Evolutionary conservation across 495 filamentous ascomycete genomes (phyloP).

Genomic region (Tuber calosporum): DNA sequence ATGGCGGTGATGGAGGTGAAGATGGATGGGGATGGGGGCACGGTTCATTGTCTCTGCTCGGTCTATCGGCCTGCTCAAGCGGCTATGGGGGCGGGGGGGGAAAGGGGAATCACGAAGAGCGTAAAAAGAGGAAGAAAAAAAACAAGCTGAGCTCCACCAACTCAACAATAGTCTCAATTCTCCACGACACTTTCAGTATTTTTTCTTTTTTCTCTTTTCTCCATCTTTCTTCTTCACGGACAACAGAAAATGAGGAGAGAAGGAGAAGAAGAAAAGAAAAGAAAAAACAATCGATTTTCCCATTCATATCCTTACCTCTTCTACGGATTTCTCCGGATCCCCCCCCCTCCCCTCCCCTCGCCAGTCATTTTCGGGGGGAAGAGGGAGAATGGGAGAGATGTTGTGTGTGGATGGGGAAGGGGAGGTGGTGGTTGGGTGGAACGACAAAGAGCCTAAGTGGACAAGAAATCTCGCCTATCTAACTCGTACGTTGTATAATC

Average conservation of each 20-base stretch:
- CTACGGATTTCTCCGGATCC: no score
- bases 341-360: not conserved
- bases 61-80: not conserved
- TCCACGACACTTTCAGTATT: no score
- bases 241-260: not conserved
- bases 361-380: not conserved
- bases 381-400: no score
- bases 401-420: not conserved
- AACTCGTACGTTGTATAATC: not conserved
- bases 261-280: not conserved
- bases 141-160: not conserved
- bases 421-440: not conserved
- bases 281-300: not conserved
- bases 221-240: not conserved
- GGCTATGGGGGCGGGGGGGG: not conserved
- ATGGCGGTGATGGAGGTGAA: no score
- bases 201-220: no score
- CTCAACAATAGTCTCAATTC: no score
- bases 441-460: no score
- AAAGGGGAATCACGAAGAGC: not conserved
- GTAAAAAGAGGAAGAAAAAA: no score
- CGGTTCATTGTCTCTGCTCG: not conserved
- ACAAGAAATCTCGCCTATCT: slow-evolving; percentile 3
- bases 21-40: no score
- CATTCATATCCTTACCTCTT: not conserved